Base-by-base conservation (phyloP, 148 eudicot genomes). In the Amaranthus hypochondriacus region DNA sequence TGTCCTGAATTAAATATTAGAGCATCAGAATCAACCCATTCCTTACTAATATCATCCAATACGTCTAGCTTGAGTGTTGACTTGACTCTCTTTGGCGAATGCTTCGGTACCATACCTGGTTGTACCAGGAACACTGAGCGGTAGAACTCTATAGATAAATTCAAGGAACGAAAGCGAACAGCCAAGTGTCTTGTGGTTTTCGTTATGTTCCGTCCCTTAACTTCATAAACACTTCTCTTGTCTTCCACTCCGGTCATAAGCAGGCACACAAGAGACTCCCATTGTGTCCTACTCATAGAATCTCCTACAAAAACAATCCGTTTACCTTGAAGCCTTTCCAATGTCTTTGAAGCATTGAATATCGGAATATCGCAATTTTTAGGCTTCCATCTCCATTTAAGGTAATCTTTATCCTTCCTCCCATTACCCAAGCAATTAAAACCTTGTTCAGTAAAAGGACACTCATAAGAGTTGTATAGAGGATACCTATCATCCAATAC, bases 271-370 rank as follows among this genome's bases (percentile, higher is more conserved):
- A 89, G 76, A 65, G 93, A 89, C 78, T 89, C 90, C 90, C 90
- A 87, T 48, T 89, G 93, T 15, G 90, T 87, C 72, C 93, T 82
- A 73, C 88, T 86, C 90, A 89, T 85, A 50, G 93, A 89, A 71
- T 89, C 93, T 39, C 93, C 93, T n/a, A 89, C 93, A 75, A 89
- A 89, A 77, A 85, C 87, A 74, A 89, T 72, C 77, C 90, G 69
- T 61, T 89, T 86, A 39, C 84, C 84, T 62, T 77, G 68, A 68
- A 87, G 84, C 77, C 42, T 78, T 75, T 88, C 85, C 80, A 88
- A 83, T 66, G 77, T 61, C 61, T 12, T 60, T 58, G 70, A 72
- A 64, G 82, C 80, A 77, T 89, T 73, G 60, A 89, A 75, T 75
- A 69, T 70, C 4, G 88, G 86, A 44, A 85, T 78, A 6, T 83